Evolutionary conservation across 2,329 filamentous ascomycete genomes (phyloP), one percentile per base, ranked within the genome.

Genomic region (Colletotrichum liaoningense): DNA sequence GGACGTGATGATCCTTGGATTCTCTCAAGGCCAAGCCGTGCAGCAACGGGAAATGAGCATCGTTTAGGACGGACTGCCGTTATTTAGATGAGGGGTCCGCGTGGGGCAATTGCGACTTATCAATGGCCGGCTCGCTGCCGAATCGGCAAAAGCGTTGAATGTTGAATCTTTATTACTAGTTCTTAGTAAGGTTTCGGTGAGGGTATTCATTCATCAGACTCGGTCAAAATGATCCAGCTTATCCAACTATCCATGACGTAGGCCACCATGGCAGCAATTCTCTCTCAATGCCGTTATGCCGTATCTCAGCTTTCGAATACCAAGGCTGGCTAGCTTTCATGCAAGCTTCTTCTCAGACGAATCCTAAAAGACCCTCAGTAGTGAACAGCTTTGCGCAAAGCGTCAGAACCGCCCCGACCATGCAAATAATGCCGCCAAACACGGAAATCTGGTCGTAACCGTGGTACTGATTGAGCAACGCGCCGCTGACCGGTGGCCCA

Each of bases 401-500:
- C 5, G 74, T 63, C 2, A 77, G 22, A 12, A 59, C 22, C 1
- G 70, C 67, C 3, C 78, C 76, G 4, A 49, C 28, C 46, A 74
- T 58, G n/a, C 63, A 68, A 16, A 65, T 26, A 5, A 58, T 56
- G 5, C 74, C 72, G 33, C 72, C 62, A 33, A 75, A 74, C 12
- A 72, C 71, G 24, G 81, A 81, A 3, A 81, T 77, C 74, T 84
- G 73, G 2, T 75, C 71, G 73, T 83, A 87, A 0, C 81, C 81
- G 1, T 79, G 78, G 71, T 84, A 86, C 22, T 66, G 73, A 12
- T 81, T 77, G 12, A 88, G 77, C 56, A 88, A 78, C 0, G 80
- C 83, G 4, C 86, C 87, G 68, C 83, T 86, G 64, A 87, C 80
- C 0, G 86, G 87, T 12, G 85, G 83, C 0, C 86, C 85, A 4